Conservation (phyloP, 2,329 filamentous ascomycete species). For the Neonectria neomacrospora region DNA sequence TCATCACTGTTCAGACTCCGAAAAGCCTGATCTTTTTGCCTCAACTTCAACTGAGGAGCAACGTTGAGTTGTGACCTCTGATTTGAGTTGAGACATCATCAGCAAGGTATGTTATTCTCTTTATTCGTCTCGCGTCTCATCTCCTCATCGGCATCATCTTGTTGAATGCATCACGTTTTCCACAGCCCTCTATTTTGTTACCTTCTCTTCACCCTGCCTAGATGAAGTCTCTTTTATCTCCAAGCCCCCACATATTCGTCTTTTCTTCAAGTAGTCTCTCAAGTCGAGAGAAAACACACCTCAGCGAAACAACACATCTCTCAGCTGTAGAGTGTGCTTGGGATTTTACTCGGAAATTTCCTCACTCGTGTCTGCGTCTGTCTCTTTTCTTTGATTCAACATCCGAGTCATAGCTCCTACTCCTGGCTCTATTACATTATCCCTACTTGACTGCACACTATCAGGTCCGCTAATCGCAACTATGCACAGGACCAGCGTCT, state of each 20-base stretch:
- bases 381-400: background rate
- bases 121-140: background rate
- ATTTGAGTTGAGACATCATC: conserved; percentile 11
- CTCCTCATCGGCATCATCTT: background rate
- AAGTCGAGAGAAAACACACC: background rate
- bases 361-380: background rate
- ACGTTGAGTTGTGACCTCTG: conserved; percentile 29
- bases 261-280: background rate
- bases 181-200: background rate
- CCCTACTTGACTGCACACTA: background rate
- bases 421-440: background rate
- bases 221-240: background rate
- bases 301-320: background rate
- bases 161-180: background rate
- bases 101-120: conserved; percentile 20
- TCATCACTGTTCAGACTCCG: conserved; percentile 5
- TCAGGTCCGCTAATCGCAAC: background rate
- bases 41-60: conserved; percentile 25
- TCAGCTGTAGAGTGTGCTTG: background rate
- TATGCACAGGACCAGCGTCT: background rate
- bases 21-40: conserved; percentile 4
- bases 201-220: background rate
- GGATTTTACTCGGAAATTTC: background rate
- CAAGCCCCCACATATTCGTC: too few species aligned
- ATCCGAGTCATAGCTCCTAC: background rate